Conservation (phyloP, 2,329 filamentous ascomycete species). For the Amauroascus verrucosus region DNA sequence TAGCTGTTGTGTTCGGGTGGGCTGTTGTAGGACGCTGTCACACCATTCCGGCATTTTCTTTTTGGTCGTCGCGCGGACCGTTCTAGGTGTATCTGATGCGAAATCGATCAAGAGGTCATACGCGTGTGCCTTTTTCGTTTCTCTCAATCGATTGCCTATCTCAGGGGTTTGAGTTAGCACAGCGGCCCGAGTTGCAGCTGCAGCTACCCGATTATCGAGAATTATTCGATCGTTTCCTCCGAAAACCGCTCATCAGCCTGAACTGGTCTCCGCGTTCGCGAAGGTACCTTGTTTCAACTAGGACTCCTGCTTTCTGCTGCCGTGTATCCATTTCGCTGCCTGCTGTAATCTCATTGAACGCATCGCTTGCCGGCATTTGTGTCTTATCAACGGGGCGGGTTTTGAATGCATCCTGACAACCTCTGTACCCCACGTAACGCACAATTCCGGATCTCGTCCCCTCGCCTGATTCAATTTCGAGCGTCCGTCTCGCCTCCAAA, state of each 20-base stretch:
- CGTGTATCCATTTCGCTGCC: not conserved
- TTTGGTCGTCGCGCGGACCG: not conserved
- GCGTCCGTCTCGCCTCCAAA: not conserved
- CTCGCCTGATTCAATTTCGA: not conserved
- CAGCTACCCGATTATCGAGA: conserved; percentile 3
- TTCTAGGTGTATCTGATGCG: not conserved
- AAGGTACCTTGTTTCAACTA: not conserved
- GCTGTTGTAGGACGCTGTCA: conserved; percentile 9
- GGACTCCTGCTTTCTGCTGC: not conserved
- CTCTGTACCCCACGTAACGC: not conserved
- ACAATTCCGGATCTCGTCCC: not conserved
- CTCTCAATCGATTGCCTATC: not conserved
- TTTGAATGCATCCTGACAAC: not conserved
- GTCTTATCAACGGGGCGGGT: not conserved
- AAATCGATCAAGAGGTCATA: not conserved
- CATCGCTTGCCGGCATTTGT: not conserved
- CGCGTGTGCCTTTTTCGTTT: not conserved
- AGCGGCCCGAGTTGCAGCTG: not conserved
- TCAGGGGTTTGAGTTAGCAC: not conserved
- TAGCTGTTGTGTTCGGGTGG: not conserved
- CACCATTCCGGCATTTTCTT: conserved; percentile 5
- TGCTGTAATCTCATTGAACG: not conserved
- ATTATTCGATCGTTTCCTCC: not conserved
- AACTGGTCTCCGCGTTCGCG: not conserved
- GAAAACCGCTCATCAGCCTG: not conserved